Evolutionary conservation across 108 stramenopile species (phyloP).

Genomic region (Mayamaea pseudoterrestris): DNA sequence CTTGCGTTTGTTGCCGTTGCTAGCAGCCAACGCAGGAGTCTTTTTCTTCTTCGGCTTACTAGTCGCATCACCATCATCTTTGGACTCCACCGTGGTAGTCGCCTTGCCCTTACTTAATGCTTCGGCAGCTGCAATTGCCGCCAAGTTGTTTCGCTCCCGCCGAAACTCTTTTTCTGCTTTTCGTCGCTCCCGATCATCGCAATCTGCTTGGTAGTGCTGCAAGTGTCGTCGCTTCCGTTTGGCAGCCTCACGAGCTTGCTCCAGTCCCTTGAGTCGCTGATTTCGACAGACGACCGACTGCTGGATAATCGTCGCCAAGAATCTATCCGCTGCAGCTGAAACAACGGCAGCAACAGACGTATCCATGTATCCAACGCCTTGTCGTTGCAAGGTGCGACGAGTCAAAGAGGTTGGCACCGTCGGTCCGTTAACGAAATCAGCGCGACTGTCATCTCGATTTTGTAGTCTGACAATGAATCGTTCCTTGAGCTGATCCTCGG

Average conservation of each 20-base stretch:
- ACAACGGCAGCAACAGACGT: constrained; percentile 48
- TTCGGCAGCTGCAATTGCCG: constrained; percentile 26
- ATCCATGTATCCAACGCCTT: constrained; percentile 71
- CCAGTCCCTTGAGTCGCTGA: constrained; percentile 59
- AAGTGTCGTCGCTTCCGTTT: constrained; percentile 35
- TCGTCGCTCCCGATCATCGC: constrained; percentile 30
- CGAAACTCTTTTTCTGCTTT: constrained; percentile 20
- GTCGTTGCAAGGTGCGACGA: constrained; percentile 61
- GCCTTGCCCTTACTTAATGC: constrained; percentile 17
- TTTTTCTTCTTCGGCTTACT: constrained; percentile 22
- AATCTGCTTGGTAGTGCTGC: constrained; percentile 26
- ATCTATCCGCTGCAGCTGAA: constrained; percentile 69
- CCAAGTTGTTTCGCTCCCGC: constrained; percentile 11
- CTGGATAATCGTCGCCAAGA: constrained; percentile 66
- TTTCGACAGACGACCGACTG: constrained; percentile 75
- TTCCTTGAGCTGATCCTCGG: constrained; percentile 30
- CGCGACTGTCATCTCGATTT: constrained; percentile 16
- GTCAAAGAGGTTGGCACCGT: constrained; percentile 67
- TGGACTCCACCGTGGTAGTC: not conserved
- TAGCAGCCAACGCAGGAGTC: constrained; percentile 10
- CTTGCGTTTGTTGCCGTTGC: constrained; percentile 4
- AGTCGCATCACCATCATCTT: constrained; percentile 4
- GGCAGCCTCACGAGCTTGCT: constrained; percentile 29
- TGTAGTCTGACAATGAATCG: constrained; percentile 32
- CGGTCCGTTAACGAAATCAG: constrained; percentile 13